Evolutionary conservation across 192 early-diverging fungal species (phyloP), one percentile per base, ranked within the genome.

Genomic region (Coemansia sp.): DNA sequence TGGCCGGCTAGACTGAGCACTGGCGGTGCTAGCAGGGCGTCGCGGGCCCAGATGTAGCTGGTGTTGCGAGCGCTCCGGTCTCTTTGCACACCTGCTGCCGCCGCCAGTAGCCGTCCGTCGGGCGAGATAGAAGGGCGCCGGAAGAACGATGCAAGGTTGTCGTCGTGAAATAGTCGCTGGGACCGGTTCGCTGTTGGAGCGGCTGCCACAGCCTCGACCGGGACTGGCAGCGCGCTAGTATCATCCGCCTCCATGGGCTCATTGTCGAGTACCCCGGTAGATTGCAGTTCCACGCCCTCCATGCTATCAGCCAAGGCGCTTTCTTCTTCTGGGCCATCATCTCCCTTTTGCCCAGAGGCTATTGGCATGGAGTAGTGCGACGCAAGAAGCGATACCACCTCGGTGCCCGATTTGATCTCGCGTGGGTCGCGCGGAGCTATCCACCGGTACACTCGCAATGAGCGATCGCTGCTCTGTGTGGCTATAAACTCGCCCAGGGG

Each of bases 391-490:
- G 50, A 43, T 31, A 66, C 75, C 26, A 68, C 69, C 18, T 64
- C 65, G 6, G 53, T 34, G 31, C 75, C 75, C 3, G 70, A 12
- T 4, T 62, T 66, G 31, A 75, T 60, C 20, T 65, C 70, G 6
- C 56, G 43, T 2, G 48, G 25, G 7, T 59, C 63, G 10, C 63
- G 55, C 10, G 57, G 28, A n/a, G 50, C 65, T 10, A 48, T 28
- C 81, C 81, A 83, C 36, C 60, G 65, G 81, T 83, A 83, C 31
- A 78, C 34, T 57, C 76, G 72, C 64, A 83, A 33, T 55, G 83
- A 94, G 79, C 95, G 77, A 68, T 98, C 96, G 75, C 91, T 94
- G 79, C 94, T 92, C 73, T 96, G 96, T 6, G 95, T 91, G 6
- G 91, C 93, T 14, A 98, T 74, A 74, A 85, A 98, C 66, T 91